A percentile compares a stretch with the other conserved stretches of the same genome.
phyloP scores from a whole-genome alignment of 2,329 filamentous ascomycete genomes.

The Coniella vitis region DNA sequence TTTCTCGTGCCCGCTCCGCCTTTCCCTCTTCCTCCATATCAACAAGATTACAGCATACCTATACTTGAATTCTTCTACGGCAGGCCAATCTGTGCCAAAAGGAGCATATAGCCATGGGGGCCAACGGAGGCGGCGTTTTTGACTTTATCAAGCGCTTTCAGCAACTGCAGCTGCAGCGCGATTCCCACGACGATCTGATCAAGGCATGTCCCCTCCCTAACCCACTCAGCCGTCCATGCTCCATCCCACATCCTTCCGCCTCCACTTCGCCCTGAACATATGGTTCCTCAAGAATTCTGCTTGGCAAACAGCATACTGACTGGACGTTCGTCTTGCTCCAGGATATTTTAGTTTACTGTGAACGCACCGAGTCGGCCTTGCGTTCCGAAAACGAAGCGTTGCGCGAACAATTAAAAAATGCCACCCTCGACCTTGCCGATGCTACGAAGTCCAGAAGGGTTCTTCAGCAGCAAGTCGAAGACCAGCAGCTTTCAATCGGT shows the following conservation, averaged over 20 bases:
- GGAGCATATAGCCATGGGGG: background rate
- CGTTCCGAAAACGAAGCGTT: conserved; percentile 39
- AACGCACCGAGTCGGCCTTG: conserved; percentile 36
- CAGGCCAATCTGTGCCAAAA: background rate
- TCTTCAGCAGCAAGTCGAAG: conserved; percentile 40
- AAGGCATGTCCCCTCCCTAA: conserved; percentile 32
- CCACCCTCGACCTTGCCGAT: conserved; percentile 44
- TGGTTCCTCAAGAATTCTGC: background rate
- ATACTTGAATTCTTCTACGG: too few relatives aligned
- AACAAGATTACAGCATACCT: too few relatives aligned
- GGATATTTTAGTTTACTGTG: conserved; percentile 41
- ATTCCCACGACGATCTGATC: conserved; percentile 38
- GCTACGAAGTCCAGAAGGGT: conserved; percentile 42
- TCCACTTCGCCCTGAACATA: background rate
- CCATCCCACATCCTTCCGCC: background rate
- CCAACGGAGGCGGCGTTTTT: conserved; percentile 18
- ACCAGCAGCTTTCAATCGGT: conserved; percentile 30
- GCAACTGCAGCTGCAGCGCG: conserved; percentile 33
- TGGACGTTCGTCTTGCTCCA: conserved; percentile 20
- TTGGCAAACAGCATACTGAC: background rate
- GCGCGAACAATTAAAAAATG: conserved; percentile 33
- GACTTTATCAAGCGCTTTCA: conserved; percentile 43
- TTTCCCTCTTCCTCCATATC: too few relatives aligned
- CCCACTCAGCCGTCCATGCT: background rate
- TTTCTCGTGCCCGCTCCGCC: background rate